Conservation (phyloP, 2,329 filamentous ascomycete genomes). For the Exophiala lecanii-corni region DNA sequence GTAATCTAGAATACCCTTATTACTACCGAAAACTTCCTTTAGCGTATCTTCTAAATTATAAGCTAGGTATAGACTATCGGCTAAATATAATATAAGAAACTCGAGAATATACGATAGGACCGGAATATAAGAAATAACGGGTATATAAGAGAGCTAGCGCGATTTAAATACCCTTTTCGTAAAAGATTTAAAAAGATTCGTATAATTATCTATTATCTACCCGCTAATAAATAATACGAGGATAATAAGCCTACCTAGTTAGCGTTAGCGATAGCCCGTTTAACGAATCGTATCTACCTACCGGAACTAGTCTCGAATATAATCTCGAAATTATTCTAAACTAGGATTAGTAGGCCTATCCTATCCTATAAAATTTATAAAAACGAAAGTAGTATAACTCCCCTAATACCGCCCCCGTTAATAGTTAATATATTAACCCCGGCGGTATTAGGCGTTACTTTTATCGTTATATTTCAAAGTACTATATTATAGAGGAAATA, state of each 20-base stretch:
- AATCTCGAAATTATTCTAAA: constrained; percentile 16
- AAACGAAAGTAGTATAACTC: constrained; percentile 22
- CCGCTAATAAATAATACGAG: constrained; percentile 20
- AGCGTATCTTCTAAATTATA: constrained; percentile 22
- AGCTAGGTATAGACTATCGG: constrained; percentile 22
- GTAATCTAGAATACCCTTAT: constrained; percentile 23
- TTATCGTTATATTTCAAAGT: constrained; percentile 8
- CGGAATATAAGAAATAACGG: constrained; percentile 10
- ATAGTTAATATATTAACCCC: constrained; percentile 29
- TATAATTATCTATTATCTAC: constrained; percentile 19
- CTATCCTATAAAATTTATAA: constrained; percentile 9
- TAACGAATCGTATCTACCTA: constrained; percentile 7
- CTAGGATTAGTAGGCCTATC: constrained; percentile 10
- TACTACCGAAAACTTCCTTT: constrained; percentile 20
- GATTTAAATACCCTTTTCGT: constrained; percentile 21
- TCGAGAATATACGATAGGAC: constrained; percentile 10
- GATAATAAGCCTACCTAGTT: constrained; percentile 21
- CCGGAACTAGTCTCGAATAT: constrained; percentile 14
- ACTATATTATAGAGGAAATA: constrained; percentile 13
- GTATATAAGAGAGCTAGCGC: constrained; percentile 11
- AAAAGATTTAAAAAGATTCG: constrained; percentile 17
- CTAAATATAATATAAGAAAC: constrained; percentile 9
- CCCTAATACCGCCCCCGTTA: constrained; percentile 27
- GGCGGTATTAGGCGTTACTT: constrained; percentile 26
- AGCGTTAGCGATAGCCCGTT: constrained; percentile 4